Evolutionary conservation across 306 rosid species (phyloP).

Genomic region (Cucumis hystrix): DNA sequence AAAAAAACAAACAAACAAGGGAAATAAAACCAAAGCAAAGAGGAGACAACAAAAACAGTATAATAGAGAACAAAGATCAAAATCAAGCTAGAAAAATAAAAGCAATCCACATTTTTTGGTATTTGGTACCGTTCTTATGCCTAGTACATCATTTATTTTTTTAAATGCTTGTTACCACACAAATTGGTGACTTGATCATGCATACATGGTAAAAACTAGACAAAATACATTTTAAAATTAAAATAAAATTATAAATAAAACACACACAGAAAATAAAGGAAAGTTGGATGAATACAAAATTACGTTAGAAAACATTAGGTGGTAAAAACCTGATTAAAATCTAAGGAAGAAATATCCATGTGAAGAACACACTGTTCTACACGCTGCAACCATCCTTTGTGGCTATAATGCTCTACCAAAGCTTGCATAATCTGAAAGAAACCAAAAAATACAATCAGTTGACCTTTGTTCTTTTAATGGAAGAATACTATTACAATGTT

Average conservation of each 20-base stretch:
- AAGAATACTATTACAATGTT: slow-evolving; percentile 12
- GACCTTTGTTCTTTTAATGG: slow-evolving; percentile 6
- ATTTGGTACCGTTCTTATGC: neutral
- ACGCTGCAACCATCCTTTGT: slow-evolving; percentile 80
- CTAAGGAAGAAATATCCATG: slow-evolving; percentile 98
- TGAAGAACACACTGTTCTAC: slow-evolving; percentile 98
- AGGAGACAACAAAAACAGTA: too few species aligned
- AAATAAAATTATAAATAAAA: too few species aligned
- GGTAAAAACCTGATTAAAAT: slow-evolving; percentile 83
- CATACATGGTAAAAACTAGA: neutral
- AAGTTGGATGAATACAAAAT: slow-evolving; percentile 3
- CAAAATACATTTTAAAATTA: neutral
- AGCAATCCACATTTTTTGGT: too few species aligned
- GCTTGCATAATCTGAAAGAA: slow-evolving; percentile 86
- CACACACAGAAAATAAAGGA: neutral
- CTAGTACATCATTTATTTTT: neutral
- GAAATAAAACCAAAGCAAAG: too few species aligned
- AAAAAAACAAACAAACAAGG: too few species aligned
- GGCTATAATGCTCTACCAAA: slow-evolving; percentile 85
- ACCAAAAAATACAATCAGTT: slow-evolving; percentile 5
- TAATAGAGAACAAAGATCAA: too few species aligned
- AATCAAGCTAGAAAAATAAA: too few species aligned
- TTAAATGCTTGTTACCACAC: neutral
- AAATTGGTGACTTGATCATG: neutral
- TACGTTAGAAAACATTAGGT: slow-evolving; percentile 11